Evolutionary conservation across 352 stramenopile genomes (phyloP), one percentile per base, ranked within the genome.

Genomic region (Phytophthora melonis): DNA sequence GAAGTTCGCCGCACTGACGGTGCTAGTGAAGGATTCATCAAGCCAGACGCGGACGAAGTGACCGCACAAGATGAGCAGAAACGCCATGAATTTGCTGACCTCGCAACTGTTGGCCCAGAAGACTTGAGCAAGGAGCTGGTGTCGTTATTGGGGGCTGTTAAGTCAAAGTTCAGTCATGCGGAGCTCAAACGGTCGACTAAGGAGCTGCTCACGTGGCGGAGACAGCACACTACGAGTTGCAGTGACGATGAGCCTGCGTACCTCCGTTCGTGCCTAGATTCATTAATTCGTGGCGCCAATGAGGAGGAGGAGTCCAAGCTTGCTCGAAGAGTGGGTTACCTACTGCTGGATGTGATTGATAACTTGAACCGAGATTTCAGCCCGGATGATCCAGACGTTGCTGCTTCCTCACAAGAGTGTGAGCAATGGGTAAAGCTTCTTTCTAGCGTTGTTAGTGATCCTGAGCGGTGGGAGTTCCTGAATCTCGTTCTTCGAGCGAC

Each of bases 341-440:
- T 93, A 53, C 14, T 92, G n/a, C 57, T 93, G 19, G 84, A 93
- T 39, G 79, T 82, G 4, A 79, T 88, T 50, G 77, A 88, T 32
- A 45, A n/a, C 34, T 49, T 67, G 41, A 58, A 57, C n/a, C 41
- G 58, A 39, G 56, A 55, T 27, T 56, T 41, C 21, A 61, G n/a
- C 49, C 16, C 3, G 47, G 27, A 68, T 55, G 16, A 57, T 6
- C 0, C 21, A 6, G 27, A 11, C 5, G 23, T 19, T 8, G 32
- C 4, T 8, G 32, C 6, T 34, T 69, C 56, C 1, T 50, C 10
- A 25, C 25, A 63, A 32, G 54, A 74, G 30, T 66, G 66, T 10
- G 55, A 13, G 5, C 25, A 58, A 32, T 82, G 74, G 68, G 25
- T 75, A 11, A n/a, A 3, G 8, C 50, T 89, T 5, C 74, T 88